Conservation (phyloP, 768 basidiomycete species). For the Kwoniella bestiolae region DNA sequence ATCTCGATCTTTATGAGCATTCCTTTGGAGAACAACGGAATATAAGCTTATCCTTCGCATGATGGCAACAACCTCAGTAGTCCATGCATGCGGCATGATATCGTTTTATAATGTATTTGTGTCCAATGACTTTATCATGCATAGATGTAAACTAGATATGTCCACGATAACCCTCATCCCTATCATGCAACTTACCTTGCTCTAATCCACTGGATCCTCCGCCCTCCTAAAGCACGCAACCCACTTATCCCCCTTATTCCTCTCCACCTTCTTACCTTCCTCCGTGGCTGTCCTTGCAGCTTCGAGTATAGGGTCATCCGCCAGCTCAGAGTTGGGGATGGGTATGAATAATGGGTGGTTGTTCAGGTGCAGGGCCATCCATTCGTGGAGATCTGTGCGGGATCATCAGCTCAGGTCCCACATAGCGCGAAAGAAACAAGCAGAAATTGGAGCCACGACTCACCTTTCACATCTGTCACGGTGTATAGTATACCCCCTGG, state of each 20-base stretch:
- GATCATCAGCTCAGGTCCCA: neutral
- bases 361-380: slow-evolving; percentile 91
- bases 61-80: neutral
- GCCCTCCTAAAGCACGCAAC: slow-evolving; percentile 84
- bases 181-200: no score
- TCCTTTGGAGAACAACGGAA: slow-evolving; percentile 18
- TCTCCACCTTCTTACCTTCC: slow-evolving; percentile 94
- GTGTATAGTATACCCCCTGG: slow-evolving; percentile 97
- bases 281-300: slow-evolving; percentile 79
- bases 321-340: slow-evolving; percentile 72
- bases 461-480: slow-evolving; percentile 84
- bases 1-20: neutral
- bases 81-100: neutral
- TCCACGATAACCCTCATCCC: no score
- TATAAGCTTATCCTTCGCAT: neutral
- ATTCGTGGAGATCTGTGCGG: slow-evolving; percentile 75
- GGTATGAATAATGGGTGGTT: slow-evolving; percentile 84
- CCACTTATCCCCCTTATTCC: slow-evolving; percentile 89
- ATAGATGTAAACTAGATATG: no score
- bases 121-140: no score
- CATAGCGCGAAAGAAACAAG: neutral
- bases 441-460: slow-evolving; percentile 1
- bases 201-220: slow-evolving; percentile 45
- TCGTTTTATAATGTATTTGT: no score
- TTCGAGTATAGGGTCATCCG: slow-evolving; percentile 50